Evolutionary conservation across 73 alveolate genomes (phyloP).

Genomic region (Strombidium stylifer): DNA sequence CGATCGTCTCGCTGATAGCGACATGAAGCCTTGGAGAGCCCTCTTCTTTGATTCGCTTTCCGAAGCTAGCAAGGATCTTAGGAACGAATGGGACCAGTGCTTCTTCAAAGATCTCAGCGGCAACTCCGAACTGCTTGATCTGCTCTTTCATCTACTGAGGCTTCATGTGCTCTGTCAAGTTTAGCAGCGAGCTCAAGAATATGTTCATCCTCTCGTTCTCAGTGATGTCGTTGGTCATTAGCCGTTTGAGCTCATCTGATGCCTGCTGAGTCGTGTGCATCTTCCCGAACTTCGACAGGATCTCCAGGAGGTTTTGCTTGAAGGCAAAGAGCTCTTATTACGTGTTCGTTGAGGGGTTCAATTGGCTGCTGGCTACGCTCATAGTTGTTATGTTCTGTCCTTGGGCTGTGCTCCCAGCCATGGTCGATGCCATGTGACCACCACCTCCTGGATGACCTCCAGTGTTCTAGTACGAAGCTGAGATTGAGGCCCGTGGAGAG

Average conservation of each 20-base stretch:
- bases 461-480: too few species aligned
- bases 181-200: constrained; percentile 28
- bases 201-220: constrained; percentile 43
- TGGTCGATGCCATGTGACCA: too few species aligned
- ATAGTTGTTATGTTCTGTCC: too few species aligned
- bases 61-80: constrained; percentile 8
- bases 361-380: too few species aligned
- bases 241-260: constrained; percentile 28
- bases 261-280: constrained; percentile 51
- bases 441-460: too few species aligned
- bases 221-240: constrained; percentile 30
- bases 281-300: constrained; percentile 39
- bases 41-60: constrained; percentile 59
- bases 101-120: constrained; percentile 59
- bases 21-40: constrained; percentile 34
- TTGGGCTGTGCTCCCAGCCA: too few species aligned
- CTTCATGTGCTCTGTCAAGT: constrained; percentile 57
- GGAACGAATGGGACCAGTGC: constrained; percentile 43
- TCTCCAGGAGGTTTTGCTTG: constrained; percentile 23
- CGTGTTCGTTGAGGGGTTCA: too few species aligned
- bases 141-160: constrained; percentile 42
- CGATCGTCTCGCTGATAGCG: constrained; percentile 51
- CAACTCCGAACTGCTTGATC: constrained; percentile 50
- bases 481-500: too few species aligned
- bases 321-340: constrained; percentile 38